Conservation (phyloP, 352 stramenopile species). For the Globisporangium cederbergense region DNA sequence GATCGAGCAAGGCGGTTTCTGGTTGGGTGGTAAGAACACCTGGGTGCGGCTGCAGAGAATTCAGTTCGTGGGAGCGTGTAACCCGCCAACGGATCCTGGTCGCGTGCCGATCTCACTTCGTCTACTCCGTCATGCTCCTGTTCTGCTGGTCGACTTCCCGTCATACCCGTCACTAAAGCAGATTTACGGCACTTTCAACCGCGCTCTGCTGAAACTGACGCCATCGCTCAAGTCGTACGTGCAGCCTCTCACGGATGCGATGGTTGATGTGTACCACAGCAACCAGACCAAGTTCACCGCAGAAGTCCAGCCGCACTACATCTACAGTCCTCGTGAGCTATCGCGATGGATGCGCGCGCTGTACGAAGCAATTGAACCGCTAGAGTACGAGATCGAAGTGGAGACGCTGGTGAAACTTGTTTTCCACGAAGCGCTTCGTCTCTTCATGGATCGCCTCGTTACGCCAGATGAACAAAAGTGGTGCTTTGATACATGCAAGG, state of each 20-base stretch:
- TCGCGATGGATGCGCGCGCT: constrained; percentile 98
- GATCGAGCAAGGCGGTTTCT: constrained; percentile 95
- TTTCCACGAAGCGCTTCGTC: constrained; percentile 97
- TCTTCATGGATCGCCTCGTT: constrained; percentile 99
- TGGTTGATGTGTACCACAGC: constrained; percentile 98
- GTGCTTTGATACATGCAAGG: constrained; percentile 91
- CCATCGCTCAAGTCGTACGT: constrained; percentile 96
- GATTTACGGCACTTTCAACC: constrained; percentile 99
- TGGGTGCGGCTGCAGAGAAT: constrained; percentile 93
- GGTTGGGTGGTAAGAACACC: constrained; percentile 81
- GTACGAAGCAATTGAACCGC: constrained; percentile 96
- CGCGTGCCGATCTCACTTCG: constrained; percentile 96
- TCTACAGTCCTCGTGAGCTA: constrained; percentile 99
- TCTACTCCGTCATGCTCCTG: constrained; percentile 96
- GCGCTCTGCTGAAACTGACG: constrained; percentile 97
- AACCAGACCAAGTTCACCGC: constrained; percentile 96
- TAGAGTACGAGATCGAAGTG: constrained; percentile 93
- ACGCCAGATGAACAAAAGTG: constrained; percentile 94
- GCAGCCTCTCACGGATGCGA: constrained; percentile 96
- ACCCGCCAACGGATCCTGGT: constrained; percentile 98
- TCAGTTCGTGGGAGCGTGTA: constrained; percentile 98
- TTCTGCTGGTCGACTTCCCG: constrained; percentile 99
- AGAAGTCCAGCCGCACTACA: constrained; percentile 97
- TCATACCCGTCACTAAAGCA: constrained; percentile 94
- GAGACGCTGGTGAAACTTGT: constrained; percentile 97